Evolutionary conservation across 2,329 filamentous ascomycete genomes (phyloP).

Genomic region (Cyanodermella asteris): DNA sequence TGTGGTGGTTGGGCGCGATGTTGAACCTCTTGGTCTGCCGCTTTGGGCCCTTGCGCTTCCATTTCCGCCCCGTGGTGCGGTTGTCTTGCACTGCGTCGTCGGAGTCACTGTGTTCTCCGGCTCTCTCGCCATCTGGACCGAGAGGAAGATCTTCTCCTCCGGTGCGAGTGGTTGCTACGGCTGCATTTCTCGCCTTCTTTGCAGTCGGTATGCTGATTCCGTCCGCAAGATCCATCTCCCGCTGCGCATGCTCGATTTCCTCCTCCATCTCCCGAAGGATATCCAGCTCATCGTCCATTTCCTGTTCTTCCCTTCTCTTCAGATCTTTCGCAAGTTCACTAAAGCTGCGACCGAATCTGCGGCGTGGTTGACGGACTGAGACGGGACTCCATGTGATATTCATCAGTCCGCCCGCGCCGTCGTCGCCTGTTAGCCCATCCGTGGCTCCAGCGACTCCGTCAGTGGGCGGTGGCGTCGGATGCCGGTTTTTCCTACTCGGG

Average conservation of each 20-base stretch:
- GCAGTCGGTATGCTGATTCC: constrained; percentile 7
- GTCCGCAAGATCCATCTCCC: too few species aligned
- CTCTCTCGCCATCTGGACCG: constrained; percentile 6
- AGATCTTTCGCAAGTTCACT: constrained; percentile 6
- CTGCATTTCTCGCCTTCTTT: not conserved
- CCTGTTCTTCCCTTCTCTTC: constrained; percentile 6
- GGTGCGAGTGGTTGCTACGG: not conserved
- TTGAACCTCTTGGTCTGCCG: constrained; percentile 22
- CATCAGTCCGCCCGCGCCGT: too few species aligned
- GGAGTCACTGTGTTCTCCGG: constrained; percentile 3
- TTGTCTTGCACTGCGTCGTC: constrained; percentile 1
- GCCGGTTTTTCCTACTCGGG: constrained; percentile 3
- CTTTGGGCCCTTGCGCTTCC: constrained; percentile 28
- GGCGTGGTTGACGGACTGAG: constrained; percentile 13
- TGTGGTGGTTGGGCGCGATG: constrained; percentile 20
- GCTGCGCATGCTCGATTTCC: constrained; percentile 8
- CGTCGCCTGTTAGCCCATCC: too few species aligned
- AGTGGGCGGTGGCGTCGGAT: constrained; percentile 7
- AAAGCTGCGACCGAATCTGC: constrained; percentile 16
- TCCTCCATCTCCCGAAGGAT: constrained; percentile 20
- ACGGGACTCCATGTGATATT: constrained; percentile 15
- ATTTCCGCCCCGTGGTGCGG: constrained; percentile 8
- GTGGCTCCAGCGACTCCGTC: constrained; percentile 6
- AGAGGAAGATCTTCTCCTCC: constrained; percentile 5
- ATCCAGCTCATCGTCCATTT: constrained; percentile 7